A percentile compares a stretch with the other conserved stretches of the same genome.
Evolutionary conservation across 2,329 filamentous ascomycete genomes (phyloP).

Genomic region (Ilyonectria destructans): DNA sequence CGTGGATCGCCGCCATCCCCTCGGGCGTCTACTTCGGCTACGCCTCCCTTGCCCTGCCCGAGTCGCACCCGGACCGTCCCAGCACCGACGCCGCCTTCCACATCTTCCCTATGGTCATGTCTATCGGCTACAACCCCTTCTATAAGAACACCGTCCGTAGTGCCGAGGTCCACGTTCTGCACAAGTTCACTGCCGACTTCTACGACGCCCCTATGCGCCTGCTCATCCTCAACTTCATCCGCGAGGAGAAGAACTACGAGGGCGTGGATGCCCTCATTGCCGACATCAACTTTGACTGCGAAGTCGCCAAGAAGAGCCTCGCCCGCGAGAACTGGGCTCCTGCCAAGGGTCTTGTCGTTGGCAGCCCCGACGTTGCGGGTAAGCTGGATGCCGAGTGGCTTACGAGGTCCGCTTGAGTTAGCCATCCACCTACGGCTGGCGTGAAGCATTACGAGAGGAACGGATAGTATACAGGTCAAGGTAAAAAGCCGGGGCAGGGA

Average conservation of each 20-base stretch:
- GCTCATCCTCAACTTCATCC: slow-evolving; percentile 87
- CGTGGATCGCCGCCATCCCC: slow-evolving; percentile 75
- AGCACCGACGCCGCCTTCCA: slow-evolving; percentile 48
- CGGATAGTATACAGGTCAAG: slow-evolving; percentile 4
- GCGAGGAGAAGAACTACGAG: slow-evolving; percentile 91
- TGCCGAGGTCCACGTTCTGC: slow-evolving; percentile 93
- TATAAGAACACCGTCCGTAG: slow-evolving; percentile 92
- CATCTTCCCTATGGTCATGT: slow-evolving; percentile 91
- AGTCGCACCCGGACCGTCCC: slow-evolving; percentile 61
- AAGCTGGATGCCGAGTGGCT: slow-evolving; percentile 60
- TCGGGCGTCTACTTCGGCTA: slow-evolving; percentile 97
- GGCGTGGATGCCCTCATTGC: slow-evolving; percentile 86
- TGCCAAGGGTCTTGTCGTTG: slow-evolving; percentile 54
- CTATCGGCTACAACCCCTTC: slow-evolving; percentile 96
- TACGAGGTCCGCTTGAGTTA: slow-evolving; percentile 47
- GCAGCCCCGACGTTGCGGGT: slow-evolving; percentile 49
- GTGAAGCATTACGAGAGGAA: neutral
- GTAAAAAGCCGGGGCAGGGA: slow-evolving; percentile 31
- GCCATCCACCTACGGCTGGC: neutral
- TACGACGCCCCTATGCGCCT: slow-evolving; percentile 87
- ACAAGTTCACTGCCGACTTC: slow-evolving; percentile 84
- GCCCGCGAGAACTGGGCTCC: slow-evolving; percentile 74
- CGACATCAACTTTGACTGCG: slow-evolving; percentile 92
- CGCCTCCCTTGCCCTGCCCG: slow-evolving; percentile 78
- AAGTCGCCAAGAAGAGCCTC: slow-evolving; percentile 84